phyloP scores from a whole-genome alignment of 2,329 filamentous ascomycete species.

The Arachnomyces sp. region DNA sequence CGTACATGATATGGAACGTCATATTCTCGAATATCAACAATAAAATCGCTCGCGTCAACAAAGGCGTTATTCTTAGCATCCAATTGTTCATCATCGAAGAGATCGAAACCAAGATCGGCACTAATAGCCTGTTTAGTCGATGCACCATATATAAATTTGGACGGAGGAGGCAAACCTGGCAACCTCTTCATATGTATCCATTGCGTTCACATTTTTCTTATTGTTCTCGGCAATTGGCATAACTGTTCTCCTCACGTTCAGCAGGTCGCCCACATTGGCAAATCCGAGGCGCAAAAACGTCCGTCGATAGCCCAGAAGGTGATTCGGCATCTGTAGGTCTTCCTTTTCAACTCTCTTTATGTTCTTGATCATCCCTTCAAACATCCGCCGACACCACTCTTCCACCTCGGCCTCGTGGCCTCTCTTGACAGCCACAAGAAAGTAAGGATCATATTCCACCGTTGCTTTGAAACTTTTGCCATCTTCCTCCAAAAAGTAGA shows the following conservation, averaged over 20 bases:
- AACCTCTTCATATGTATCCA: constrained; percentile 98
- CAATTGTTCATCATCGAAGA: constrained; percentile 86
- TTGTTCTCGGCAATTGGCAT: constrained; percentile 93
- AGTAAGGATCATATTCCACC: constrained; percentile 93
- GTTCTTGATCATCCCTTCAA: constrained; percentile 72
- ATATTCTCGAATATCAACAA: constrained; percentile 98
- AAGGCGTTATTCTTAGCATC: constrained; percentile 70
- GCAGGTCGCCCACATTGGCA: constrained; percentile 74
- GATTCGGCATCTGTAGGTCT: constrained; percentile 90
- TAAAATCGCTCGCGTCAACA: constrained; percentile 88
- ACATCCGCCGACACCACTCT: constrained; percentile 79
- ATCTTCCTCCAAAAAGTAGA: constrained; percentile 91
- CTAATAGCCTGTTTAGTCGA: constrained; percentile 37
- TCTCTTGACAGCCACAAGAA: constrained; percentile 81
- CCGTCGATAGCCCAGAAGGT: constrained; percentile 80
- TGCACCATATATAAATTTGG: neutral
- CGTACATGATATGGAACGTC: constrained; percentile 98
- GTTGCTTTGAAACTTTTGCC: constrained; percentile 91
- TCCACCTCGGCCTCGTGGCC: constrained; percentile 89
- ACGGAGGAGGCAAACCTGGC: constrained; percentile 52
- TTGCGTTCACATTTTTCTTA: constrained; percentile 88
- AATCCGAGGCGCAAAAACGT: constrained; percentile 85
- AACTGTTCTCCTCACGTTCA: constrained; percentile 76
- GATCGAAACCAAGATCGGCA: constrained; percentile 76
- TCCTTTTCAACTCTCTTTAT: constrained; percentile 79